Evolutionary conservation across 2,329 filamentous ascomycete species (phyloP).

Genomic region (Lasiodiplodia theobromae): DNA sequence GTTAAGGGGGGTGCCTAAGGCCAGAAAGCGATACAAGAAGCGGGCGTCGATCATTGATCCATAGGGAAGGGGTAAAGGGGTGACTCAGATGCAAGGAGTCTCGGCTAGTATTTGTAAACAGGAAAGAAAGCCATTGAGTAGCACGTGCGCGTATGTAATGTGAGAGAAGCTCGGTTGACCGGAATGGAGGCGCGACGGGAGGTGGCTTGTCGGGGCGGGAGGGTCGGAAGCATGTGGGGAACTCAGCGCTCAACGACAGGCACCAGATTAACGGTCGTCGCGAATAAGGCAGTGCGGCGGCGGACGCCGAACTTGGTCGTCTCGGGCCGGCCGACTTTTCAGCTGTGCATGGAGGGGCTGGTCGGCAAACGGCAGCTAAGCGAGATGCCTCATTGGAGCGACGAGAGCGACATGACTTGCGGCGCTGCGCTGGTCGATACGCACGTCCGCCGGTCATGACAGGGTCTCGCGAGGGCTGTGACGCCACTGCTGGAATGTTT

Average conservation of each 20-base stretch:
- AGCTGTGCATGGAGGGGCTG: conserved; percentile 15
- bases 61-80: conserved; percentile 8
- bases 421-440: conserved; percentile 14
- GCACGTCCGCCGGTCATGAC: conserved; percentile 22
- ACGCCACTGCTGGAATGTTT: conserved; percentile 2
- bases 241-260: conserved; percentile 1
- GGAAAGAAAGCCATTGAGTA: not conserved
- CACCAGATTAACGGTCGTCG: not conserved
- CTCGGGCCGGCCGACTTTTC: conserved; percentile 20
- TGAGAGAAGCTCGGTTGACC: not conserved
- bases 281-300: not conserved
- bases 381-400: conserved; percentile 21
- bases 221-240: conserved; percentile 5
- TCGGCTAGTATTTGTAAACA: conserved; percentile 7
- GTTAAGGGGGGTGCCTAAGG: conserved; percentile 6
- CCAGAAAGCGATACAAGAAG: not conserved
- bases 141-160: conserved; percentile 2
- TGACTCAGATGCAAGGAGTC: conserved; percentile 5
- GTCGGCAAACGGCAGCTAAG: conserved; percentile 21
- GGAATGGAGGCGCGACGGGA: not conserved
- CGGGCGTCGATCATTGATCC: not conserved
- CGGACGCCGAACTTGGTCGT: not conserved
- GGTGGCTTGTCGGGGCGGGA: not conserved
- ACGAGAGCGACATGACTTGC: conserved; percentile 14
- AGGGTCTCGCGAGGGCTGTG: conserved; percentile 15